phyloP scores from a whole-genome alignment of 176 grass and related monocot species.

The Raddia guianensis region DNA sequence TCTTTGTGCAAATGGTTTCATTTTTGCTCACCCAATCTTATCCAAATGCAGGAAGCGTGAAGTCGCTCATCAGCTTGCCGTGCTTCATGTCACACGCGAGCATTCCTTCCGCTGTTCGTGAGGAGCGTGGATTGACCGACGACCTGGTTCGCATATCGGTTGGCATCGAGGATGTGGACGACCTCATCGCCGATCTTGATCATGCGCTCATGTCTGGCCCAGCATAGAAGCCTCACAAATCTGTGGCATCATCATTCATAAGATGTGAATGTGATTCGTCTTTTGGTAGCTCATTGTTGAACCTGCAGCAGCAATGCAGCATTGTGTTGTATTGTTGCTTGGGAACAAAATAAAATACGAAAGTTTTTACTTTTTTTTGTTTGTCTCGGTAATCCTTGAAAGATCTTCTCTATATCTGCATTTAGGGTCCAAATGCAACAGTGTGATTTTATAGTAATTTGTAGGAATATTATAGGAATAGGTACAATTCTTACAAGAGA shows the following conservation, averaged over 20 bases:
- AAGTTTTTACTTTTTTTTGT: neutral
- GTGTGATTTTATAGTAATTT: neutral
- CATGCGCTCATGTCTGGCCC: conserved; percentile 61
- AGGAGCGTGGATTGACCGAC: conserved; percentile 76
- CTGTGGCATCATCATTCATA: neutral
- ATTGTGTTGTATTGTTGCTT: neutral
- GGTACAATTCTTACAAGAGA: neutral
- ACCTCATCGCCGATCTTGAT: conserved; percentile 87
- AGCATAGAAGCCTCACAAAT: conserved; percentile 25
- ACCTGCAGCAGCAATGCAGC: neutral
- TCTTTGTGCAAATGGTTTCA: neutral
- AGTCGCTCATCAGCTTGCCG: conserved; percentile 89
- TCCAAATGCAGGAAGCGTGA: conserved; percentile 78
- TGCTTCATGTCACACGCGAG: conserved; percentile 99
- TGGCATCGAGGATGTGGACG: conserved; percentile 85
- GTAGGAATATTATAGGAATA: neutral
- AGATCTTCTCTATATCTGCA: neutral
- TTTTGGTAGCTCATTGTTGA: conserved; percentile 30
- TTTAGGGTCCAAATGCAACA: neutral
- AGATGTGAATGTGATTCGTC: conserved; percentile 12
- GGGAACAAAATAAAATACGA: neutral
- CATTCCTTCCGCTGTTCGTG: conserved; percentile 68
- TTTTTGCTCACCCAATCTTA: neutral
- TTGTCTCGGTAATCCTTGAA: neutral
- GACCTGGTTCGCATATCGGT: conserved; percentile 90